Evolutionary conservation across 805 yeast species (phyloP), one percentile per base, ranked within the genome.

Genomic region (Nakazawaea siamensis): DNA sequence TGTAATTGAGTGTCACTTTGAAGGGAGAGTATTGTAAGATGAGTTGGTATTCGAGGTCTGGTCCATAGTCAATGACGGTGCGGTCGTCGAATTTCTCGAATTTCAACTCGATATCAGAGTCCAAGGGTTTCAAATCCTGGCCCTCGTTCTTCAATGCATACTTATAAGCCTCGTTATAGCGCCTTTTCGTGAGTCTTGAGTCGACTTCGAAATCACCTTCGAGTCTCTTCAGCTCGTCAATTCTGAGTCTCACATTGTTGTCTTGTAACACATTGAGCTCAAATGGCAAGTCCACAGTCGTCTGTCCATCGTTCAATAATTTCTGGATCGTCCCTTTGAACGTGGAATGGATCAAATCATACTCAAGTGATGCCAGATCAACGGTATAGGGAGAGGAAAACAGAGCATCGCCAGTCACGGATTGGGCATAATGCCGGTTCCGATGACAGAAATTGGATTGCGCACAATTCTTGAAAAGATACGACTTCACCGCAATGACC

Each of bases 401-500:
- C 23, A 10, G 10, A 8, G 10, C 23, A 1, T 50, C 43, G 13
- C 37, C 33, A 5, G 43, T 37, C 5, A 71, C 61, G 30, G 62
- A 51, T 2, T 50, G 41, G 1, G 85, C 83, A 50, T 70, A 85
- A 38, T 73, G 75, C 37, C 90, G 62, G 49, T 88, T 84, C 54
- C 97, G 68, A 33, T 67, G 57, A 51, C 97, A 88, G 51, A 88
- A 87, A 5, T 95, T 94, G 13, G 86, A 71, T 48, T 81, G 79
- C 5, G 65, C 73, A 55, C 97, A 88, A 11, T 66, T 73, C 51
- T 85, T 83, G 64, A 86, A 81, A 36, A 85, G 56, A 43, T 77
- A 74, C 3, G 70, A 74, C 46, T 80, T 78, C 25, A 77, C 86
- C 1, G 69, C 71, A 1, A 43, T 20, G 26, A 41, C 33, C 12